Conservation (phyloP, 169 alveolate species). For the Eimeria necatrix region DNA sequence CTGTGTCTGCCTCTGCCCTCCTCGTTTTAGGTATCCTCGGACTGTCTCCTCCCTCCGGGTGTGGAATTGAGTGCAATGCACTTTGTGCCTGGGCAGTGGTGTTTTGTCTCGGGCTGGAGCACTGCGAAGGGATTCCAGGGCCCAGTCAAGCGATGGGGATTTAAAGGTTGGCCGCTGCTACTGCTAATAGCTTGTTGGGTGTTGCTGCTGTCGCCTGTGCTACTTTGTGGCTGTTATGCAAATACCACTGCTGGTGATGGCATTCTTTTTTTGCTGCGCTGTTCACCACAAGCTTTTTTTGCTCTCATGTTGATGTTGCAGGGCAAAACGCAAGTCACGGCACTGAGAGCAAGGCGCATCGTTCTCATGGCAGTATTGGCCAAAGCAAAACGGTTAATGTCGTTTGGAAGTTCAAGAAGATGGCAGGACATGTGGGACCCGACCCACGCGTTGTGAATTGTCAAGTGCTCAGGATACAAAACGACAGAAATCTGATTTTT, state of each 20-base stretch:
- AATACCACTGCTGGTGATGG: neutral
- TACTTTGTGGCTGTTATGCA: neutral
- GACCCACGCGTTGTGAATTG: constrained; percentile 91
- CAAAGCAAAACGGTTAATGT: constrained; percentile 90
- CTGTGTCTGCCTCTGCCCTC: neutral
- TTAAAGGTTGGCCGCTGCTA: constrained; percentile 88
- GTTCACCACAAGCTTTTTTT: neutral
- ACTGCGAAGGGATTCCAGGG: constrained; percentile 92
- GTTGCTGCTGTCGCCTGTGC: constrained; percentile 18
- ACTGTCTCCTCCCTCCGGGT: constrained; percentile 92
- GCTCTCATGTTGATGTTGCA: constrained; percentile 33
- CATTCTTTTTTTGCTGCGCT: neutral
- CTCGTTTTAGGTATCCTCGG: constrained; percentile 84
- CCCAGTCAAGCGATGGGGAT: constrained; percentile 92
- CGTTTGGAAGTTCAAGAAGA: constrained; percentile 91
- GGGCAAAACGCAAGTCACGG: constrained; percentile 88
- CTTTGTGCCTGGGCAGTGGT: constrained; percentile 94
- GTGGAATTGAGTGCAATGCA: constrained; percentile 91
- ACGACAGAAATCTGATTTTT: constrained; percentile 87
- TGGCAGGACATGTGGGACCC: constrained; percentile 94
- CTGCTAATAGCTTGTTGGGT: neutral
- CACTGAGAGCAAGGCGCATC: constrained; percentile 91
- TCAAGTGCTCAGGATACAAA: constrained; percentile 89
- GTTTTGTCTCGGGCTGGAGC: constrained; percentile 92
- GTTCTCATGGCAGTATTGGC: constrained; percentile 91